Evolutionary conservation across 2,329 filamentous ascomycete genomes (phyloP).

Genomic region (Ophiostoma fasciatum): DNA sequence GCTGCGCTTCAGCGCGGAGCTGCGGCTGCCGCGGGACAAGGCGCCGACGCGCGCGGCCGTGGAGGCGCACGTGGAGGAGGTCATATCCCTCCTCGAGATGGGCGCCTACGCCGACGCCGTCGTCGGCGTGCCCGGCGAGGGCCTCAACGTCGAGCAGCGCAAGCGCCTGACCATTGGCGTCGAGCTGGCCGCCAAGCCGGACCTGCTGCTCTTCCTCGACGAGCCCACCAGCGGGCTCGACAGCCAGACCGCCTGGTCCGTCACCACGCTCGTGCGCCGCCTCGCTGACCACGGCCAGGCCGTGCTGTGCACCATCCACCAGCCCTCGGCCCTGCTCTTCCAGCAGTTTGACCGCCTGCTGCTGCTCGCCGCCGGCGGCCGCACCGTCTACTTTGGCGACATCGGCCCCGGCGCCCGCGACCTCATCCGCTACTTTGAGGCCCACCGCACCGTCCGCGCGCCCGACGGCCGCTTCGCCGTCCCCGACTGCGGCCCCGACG

Average conservation of each 20-base stretch:
- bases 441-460: constrained; percentile 52
- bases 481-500: constrained; percentile 46
- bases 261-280: constrained; percentile 46
- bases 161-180: constrained; percentile 79
- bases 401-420: constrained; percentile 53
- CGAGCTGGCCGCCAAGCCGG: constrained; percentile 84
- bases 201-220: constrained; percentile 44
- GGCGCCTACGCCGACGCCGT: constrained; percentile 78
- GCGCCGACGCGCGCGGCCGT: constrained; percentile 62
- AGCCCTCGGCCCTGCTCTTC: constrained; percentile 11
- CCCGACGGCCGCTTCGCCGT: no score
- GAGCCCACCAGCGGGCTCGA: constrained; percentile 49
- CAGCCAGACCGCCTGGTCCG: constrained; percentile 48
- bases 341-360: constrained; percentile 11
- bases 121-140: constrained; percentile 81
- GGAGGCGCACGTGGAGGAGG: constrained; percentile 73
- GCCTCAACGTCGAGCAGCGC: constrained; percentile 56
- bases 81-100: constrained; percentile 86
- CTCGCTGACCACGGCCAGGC: constrained; percentile 26
- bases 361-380: constrained; percentile 7
- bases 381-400: constrained; percentile 11
- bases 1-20: constrained; percentile 68
- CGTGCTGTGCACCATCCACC: constrained; percentile 18
- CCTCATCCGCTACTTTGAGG: constrained; percentile 62
- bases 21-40: constrained; percentile 73